Evolutionary conservation across 768 basidiomycete genomes (phyloP), one percentile per base, ranked within the genome.

Genomic region (Amanita inopinata): DNA sequence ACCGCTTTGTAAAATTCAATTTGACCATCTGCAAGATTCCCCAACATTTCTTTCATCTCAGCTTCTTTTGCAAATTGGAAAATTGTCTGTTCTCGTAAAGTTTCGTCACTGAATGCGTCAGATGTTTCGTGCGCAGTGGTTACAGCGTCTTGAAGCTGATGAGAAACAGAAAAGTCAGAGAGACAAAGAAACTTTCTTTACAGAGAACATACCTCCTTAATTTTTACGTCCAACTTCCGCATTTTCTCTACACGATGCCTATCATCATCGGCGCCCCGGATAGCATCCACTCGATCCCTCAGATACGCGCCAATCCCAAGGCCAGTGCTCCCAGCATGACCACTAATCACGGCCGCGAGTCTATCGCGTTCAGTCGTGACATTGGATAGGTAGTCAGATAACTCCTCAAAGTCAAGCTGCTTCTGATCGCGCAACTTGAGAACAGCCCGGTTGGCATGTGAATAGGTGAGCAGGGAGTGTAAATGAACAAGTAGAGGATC

Each of bases 391-490:
- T 98, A 98, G 40, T 91, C 87, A 2, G 91, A 90, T 6, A 98
- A 74, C 58, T 98, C 94, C 62, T 99, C 96, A 49, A 97, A 94
- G 57, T 99, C 96, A 43, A 98, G 77, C 60, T 99, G 96, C 61
- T 98, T 99, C 63, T 98, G 96, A 59, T 98, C 96, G 33, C 96
- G 80, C 22, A 96, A 73, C 61, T 89, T 94, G 50, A 99, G 74
- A 15, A 98, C 90, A n/a, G 84, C 79, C 39, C 89, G 82, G 51
- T 97, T 94, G 22, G 88, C 82, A 56, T 90, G 81, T 2, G 91
- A 89, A 61, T 97, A 97, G n/a, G 80, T 74, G n/a, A 92, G 68
- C 4, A 98, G 71, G 2, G 92, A 90, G 55, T 96, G 91, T 1
- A 97, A 69, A 55, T 94, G 90, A 20, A 81, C 64, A 28, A 97